These are phyloP conservation scores for Yamadazyma takamatsuzukensis DNA, from an alignment of 805 yeast species.

Conservation along the genomic window DNA sequence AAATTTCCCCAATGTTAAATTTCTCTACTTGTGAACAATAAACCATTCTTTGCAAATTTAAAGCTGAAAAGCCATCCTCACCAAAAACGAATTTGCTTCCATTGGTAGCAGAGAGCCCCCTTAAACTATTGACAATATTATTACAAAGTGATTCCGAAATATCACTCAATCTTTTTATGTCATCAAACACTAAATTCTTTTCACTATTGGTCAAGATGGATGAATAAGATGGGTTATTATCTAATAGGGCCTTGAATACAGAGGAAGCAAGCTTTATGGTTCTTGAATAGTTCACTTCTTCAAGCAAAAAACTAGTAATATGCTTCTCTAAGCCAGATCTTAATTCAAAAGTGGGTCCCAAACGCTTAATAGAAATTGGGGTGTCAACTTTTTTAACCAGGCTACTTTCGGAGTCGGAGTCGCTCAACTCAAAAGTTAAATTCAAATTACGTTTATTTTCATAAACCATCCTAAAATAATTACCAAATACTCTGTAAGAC, in stretches of 20 bases:
- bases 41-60: constrained; percentile 9
- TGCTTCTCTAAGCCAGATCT: constrained; percentile 1
- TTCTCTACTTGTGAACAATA: constrained; percentile 5
- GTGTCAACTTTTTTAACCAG: constrained; percentile 29
- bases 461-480: too few species aligned
- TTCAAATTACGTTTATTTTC: constrained; percentile 1
- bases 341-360: too few species aligned
- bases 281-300: constrained; percentile 18
- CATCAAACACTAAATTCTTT: constrained; percentile 40
- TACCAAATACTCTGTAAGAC: neutral
- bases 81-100: neutral
- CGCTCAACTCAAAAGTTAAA: neutral
- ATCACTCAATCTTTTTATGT: too few species aligned
- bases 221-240: constrained; percentile 21
- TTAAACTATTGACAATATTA: constrained; percentile 7
- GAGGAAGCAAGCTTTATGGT: constrained; percentile 23
- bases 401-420: neutral
- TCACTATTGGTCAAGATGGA: constrained; percentile 31
- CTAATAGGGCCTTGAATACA: constrained; percentile 29
- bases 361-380: constrained; percentile 24
- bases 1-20: constrained; percentile 4
- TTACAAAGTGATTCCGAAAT: too few species aligned
- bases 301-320: constrained; percentile 3
- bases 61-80: constrained; percentile 3
- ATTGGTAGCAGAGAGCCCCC: constrained; percentile 4